Evolutionary conservation across 371 early-diverging fungal genomes (phyloP).

Genomic region (Nematocida sp.): DNA sequence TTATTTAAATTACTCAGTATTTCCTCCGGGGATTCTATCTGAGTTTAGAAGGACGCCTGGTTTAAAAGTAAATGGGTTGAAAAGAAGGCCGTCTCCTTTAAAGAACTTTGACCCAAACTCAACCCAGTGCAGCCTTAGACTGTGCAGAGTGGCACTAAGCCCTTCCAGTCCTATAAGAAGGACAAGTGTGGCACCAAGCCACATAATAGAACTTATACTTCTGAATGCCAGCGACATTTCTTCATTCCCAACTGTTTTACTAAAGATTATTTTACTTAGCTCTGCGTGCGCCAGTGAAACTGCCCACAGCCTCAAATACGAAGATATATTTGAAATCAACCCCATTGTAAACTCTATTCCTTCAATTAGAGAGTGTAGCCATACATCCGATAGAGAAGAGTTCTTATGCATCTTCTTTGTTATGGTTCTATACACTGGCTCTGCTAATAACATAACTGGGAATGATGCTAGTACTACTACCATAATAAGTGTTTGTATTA

Average conservation of each 20-base stretch:
- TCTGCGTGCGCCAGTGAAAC: constrained; percentile 97
- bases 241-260: constrained; percentile 79
- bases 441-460: constrained; percentile 95
- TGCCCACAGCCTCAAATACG: constrained; percentile 98
- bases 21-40: constrained; percentile 17
- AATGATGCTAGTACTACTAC: constrained; percentile 81
- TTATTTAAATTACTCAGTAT: constrained; percentile 1
- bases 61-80: constrained; percentile 76
- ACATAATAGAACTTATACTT: constrained; percentile 75
- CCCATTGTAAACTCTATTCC: constrained; percentile 97
- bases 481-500: constrained; percentile 79
- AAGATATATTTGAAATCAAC: constrained; percentile 95
- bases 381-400: constrained; percentile 65
- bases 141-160: constrained; percentile 92
- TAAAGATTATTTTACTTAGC: constrained; percentile 91
- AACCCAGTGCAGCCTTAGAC: constrained; percentile 97
- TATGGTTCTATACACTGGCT: constrained; percentile 72
- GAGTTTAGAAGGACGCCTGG: constrained; percentile 31
- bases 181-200: constrained; percentile 74
- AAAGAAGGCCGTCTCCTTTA: constrained; percentile 77
- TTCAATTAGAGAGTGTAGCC: constrained; percentile 85
- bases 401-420: constrained; percentile 51
- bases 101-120: constrained; percentile 98
- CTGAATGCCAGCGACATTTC: constrained; percentile 67
- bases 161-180: constrained; percentile 95